phyloP scores from a whole-genome alignment of 306 rosid genomes.

The Psophocarpus tetragonolobus region DNA sequence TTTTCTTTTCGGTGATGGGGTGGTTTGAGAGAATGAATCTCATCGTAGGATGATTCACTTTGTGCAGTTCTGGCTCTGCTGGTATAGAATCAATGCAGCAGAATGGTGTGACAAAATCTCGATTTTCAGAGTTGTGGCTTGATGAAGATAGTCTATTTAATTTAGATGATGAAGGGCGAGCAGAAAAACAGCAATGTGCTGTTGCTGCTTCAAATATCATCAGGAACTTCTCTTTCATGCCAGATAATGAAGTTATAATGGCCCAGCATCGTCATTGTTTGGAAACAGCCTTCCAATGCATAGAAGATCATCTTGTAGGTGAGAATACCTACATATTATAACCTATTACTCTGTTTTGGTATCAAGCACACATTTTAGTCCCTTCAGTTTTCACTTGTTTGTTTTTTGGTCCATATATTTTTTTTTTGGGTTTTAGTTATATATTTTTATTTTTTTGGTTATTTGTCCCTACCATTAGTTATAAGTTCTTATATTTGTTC shows the following conservation, averaged over 20 bases:
- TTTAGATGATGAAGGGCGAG: conserved; percentile 89
- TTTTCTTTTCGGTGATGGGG: conserved; percentile 7
- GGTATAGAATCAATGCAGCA: conserved; percentile 55
- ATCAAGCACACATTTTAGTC: neutral
- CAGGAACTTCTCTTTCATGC: conserved; percentile 98
- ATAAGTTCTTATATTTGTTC: neutral
- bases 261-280: conserved; percentile 91
- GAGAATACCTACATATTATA: conserved; percentile 22
- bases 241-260: conserved; percentile 94
- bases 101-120: conserved; percentile 53
- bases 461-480: neutral
- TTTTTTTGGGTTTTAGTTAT: neutral
- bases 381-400: neutral
- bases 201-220: conserved; percentile 92
- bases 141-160: conserved; percentile 92
- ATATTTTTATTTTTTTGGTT: neutral
- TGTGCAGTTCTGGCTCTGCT: conserved; percentile 61
- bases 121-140: conserved; percentile 74
- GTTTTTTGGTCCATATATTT: neutral
- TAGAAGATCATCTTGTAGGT: conserved; percentile 80
- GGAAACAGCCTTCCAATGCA: conserved; percentile 89
- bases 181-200: conserved; percentile 90
- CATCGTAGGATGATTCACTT: conserved; percentile 37
- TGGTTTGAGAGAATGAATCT: conserved; percentile 28
- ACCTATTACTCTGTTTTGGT: neutral